These are phyloP conservation scores for Fusarium odoratissimum DNA, from an alignment of 2,329 filamentous ascomycete species.

Conservation along the genomic window DNA sequence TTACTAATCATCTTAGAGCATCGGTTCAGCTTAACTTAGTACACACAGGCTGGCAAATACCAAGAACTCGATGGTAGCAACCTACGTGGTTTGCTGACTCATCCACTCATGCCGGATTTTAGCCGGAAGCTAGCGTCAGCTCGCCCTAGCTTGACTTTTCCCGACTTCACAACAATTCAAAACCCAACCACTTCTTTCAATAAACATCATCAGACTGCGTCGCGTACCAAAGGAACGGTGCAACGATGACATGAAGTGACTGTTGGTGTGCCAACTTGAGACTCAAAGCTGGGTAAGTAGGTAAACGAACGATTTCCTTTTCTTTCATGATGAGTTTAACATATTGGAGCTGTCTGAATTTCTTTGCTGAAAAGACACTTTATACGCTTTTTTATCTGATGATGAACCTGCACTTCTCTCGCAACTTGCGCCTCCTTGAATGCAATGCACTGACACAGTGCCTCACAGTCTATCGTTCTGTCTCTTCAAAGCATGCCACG, in stretches of 20 bases:
- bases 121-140: constrained; percentile 24
- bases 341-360: constrained; percentile 85
- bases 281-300: constrained; percentile 41
- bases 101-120: constrained; percentile 22
- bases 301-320: neutral
- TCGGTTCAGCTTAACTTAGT: neutral
- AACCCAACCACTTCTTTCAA: constrained; percentile 12
- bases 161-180: constrained; percentile 22
- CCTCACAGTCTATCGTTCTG: constrained; percentile 16
- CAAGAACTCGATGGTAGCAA: too few species aligned
- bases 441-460: constrained; percentile 20
- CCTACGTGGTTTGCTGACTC: constrained; percentile 1
- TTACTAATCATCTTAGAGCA: neutral
- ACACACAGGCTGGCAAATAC: too few species aligned
- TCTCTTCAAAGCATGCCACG: constrained; percentile 41
- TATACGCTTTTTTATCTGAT: constrained; percentile 67
- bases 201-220: constrained; percentile 14
- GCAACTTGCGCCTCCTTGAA: neutral
- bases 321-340: constrained; percentile 59
- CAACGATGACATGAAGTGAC: constrained; percentile 22
- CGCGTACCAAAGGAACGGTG: constrained; percentile 2
- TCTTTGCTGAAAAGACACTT: constrained; percentile 69
- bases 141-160: constrained; percentile 30
- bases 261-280: neutral
- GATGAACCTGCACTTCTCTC: constrained; percentile 13